A percentile compares a stretch with the other conserved stretches of the same genome.
phyloP scores from a whole-genome alignment of 2,329 filamentous ascomycete species.

The Cordyceps sp. region DNA sequence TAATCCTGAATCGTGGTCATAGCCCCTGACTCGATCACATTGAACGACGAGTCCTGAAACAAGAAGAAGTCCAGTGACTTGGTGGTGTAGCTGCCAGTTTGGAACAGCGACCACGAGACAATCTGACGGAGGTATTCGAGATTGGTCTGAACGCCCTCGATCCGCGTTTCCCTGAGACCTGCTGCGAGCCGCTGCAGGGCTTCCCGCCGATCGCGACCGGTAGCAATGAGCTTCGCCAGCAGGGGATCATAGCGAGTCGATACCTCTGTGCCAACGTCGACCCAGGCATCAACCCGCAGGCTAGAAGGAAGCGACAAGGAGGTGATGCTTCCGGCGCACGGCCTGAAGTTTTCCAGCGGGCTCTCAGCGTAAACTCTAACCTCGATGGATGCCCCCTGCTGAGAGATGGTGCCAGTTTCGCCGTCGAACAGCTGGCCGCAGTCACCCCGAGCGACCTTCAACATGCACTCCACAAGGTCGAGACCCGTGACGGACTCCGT shows the following conservation, averaged over 20 bases:
- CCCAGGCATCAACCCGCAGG: slow-evolving; percentile 46
- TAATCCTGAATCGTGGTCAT: slow-evolving; percentile 23
- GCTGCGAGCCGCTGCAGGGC: slow-evolving; percentile 45
- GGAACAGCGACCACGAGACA: slow-evolving; percentile 11
- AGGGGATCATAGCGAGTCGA: slow-evolving; percentile 64
- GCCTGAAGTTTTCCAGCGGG: slow-evolving; percentile 39
- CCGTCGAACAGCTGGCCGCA: slow-evolving; percentile 5
- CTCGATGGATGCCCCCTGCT: slow-evolving; percentile 18
- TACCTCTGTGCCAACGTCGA: slow-evolving; percentile 52
- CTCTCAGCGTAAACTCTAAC: slow-evolving; percentile 28
- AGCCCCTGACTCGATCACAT: slow-evolving; percentile 18
- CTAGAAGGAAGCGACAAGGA: slow-evolving; percentile 36
- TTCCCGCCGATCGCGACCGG: slow-evolving; percentile 38
- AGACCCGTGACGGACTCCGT: slow-evolving; percentile 63
- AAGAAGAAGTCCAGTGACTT: slow-evolving; percentile 15
- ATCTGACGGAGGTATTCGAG: slow-evolving; percentile 16
- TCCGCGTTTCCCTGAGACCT: slow-evolving; percentile 34
- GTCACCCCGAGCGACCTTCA: slow-evolving; percentile 13
- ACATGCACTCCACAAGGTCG: slow-evolving; percentile 46
- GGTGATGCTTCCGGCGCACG: slow-evolving; percentile 41
- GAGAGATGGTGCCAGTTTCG: neutral
- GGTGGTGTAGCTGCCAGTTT: slow-evolving; percentile 13
- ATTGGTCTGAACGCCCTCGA: slow-evolving; percentile 18
- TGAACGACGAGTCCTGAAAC: slow-evolving; percentile 11
- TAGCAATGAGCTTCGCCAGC: slow-evolving; percentile 59